Conservation (phyloP, 805 yeast genomes). For the Candida xyloterini region DNA sequence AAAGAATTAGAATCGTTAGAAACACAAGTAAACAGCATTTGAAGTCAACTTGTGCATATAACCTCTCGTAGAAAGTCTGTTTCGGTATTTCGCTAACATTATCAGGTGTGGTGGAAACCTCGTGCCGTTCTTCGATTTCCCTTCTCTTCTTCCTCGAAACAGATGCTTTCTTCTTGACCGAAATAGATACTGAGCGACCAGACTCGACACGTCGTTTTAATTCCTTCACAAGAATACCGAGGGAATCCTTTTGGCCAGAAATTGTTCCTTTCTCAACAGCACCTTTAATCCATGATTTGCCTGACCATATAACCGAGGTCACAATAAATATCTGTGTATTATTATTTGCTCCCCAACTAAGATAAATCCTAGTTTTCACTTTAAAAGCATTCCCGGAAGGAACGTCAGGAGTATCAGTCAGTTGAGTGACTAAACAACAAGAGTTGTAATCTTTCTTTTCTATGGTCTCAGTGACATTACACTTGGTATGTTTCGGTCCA, state of each 20-base stretch:
- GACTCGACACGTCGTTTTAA: slow-evolving; percentile 38
- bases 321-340: slow-evolving; percentile 50
- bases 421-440: slow-evolving; percentile 49
- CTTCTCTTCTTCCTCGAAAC: slow-evolving; percentile 19
- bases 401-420: slow-evolving; percentile 75
- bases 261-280: slow-evolving; percentile 74
- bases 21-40: slow-evolving; percentile 20
- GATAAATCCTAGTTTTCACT: slow-evolving; percentile 53
- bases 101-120: slow-evolving; percentile 7
- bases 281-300: slow-evolving; percentile 73
- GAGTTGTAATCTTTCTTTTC: slow-evolving; percentile 49
- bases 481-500: slow-evolving; percentile 74
- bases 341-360: slow-evolving; percentile 63
- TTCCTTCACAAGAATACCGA: slow-evolving; percentile 46
- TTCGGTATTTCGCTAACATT: slow-evolving; percentile 7
- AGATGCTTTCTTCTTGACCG: slow-evolving; percentile 15
- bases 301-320: slow-evolving; percentile 65
- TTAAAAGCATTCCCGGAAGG: slow-evolving; percentile 72
- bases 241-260: slow-evolving; percentile 66
- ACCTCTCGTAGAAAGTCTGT: slow-evolving; percentile 12
- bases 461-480: slow-evolving; percentile 59
- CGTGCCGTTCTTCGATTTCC: slow-evolving; percentile 19
- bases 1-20: slow-evolving; percentile 19
- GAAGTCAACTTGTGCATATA: slow-evolving; percentile 25
- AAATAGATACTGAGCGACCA: slow-evolving; percentile 6